Conservation (phyloP, 352 stramenopile genomes). For the Globisporangium iwayamae region DNA sequence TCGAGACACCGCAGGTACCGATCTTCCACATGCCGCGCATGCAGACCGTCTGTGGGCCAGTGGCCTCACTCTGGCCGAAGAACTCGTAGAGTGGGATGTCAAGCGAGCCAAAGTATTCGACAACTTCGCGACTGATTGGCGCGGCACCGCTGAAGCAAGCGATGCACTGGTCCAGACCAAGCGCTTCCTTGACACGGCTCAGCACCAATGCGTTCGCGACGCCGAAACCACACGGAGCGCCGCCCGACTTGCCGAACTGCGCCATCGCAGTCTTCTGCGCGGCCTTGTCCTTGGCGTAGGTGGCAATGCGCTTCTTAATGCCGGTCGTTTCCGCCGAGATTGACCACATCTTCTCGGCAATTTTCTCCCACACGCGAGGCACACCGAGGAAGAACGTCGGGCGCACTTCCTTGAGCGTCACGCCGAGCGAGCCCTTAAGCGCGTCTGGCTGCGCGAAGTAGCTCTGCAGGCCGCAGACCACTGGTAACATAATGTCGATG, state of each 20-base stretch:
- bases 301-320: conserved; percentile 90
- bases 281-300: conserved; percentile 88
- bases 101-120: conserved; percentile 94
- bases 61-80: conserved; percentile 91
- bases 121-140: conserved; percentile 90
- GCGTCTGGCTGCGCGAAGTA: conserved; percentile 89
- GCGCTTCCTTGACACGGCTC: conserved; percentile 82
- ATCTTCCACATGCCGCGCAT: conserved; percentile 89
- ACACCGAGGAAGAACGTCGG: conserved; percentile 91
- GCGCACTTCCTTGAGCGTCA: conserved; percentile 83
- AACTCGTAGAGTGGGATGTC: conserved; percentile 94
- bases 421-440: conserved; percentile 85
- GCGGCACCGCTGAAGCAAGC: conserved; percentile 80
- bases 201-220: conserved; percentile 88
- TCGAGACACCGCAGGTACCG: conserved; percentile 70
- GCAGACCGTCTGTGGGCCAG: conserved; percentile 77
- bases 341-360: conserved; percentile 89
- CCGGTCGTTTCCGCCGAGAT: conserved; percentile 82
- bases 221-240: conserved; percentile 85
- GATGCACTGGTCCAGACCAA: conserved; percentile 89
- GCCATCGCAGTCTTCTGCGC: conserved; percentile 69
- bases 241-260: conserved; percentile 85
- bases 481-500: conserved; percentile 83
- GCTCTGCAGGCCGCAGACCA: conserved; percentile 59
- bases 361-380: conserved; percentile 92